These are phyloP conservation scores for Kickxella alabastrina DNA, from an alignment of 192 early-diverging fungal genomes.

Conservation along the genomic window DNA sequence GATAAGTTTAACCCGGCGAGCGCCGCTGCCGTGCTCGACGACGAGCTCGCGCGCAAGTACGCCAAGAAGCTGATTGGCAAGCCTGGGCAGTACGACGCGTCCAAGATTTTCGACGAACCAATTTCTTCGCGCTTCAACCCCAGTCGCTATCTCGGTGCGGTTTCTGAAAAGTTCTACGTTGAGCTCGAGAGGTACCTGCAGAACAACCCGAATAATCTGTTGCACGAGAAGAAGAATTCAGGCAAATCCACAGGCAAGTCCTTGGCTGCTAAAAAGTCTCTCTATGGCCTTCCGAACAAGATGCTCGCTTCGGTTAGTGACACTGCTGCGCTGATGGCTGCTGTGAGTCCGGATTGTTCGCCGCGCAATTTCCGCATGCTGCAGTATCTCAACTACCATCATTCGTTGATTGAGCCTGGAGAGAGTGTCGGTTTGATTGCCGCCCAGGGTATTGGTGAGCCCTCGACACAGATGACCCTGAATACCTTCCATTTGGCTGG, in stretches of 20 bases:
- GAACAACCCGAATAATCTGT: constrained; percentile 32
- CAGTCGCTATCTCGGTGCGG: constrained; percentile 77
- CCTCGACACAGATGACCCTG: constrained; percentile 99
- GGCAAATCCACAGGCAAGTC: constrained; percentile 4
- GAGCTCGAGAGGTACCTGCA: constrained; percentile 57
- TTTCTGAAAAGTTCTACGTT: constrained; percentile 81
- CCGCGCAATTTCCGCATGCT: constrained; percentile 80
- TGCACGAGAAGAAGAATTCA: constrained; percentile 28
- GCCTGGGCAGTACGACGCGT: constrained; percentile 41
- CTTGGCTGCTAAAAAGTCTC: constrained; percentile 44
- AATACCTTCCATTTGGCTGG: constrained; percentile 99
- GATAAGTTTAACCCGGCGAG: constrained; percentile 74
- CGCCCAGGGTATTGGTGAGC: constrained; percentile 97
- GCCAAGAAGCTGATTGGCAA: constrained; percentile 75
- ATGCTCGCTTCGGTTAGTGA: constrained; percentile 69
- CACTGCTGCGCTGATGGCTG: constrained; percentile 50
- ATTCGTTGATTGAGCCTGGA: constrained; percentile 92
- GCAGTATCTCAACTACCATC: constrained; percentile 94
- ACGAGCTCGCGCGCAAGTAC: constrained; percentile 66
- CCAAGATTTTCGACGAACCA: constrained; percentile 54
- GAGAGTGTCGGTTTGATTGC: constrained; percentile 97
- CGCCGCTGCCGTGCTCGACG: constrained; percentile 64
- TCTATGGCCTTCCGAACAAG: constrained; percentile 42
- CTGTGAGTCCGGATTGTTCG: constrained; percentile 59
- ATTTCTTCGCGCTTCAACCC: constrained; percentile 79